Percentiles rank a stretch among this genome's conserved stretches.
phyloP scores from a whole-genome alignment of 2,329 filamentous ascomycete species.

The Aspergillus intermedius region DNA sequence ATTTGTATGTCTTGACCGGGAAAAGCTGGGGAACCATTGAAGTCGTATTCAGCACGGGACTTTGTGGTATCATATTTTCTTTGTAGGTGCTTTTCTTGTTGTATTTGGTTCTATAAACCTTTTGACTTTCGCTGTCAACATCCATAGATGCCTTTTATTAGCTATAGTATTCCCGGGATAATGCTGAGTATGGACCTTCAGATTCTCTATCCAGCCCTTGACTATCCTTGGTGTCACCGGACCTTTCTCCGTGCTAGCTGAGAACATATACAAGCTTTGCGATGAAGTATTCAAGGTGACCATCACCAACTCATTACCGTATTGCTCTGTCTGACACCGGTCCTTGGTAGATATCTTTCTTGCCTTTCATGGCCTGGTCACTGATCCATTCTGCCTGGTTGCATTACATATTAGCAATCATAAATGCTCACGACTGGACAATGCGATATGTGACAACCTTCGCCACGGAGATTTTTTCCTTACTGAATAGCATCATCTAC shows the following conservation, averaged over 20 bases:
- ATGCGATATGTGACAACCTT: conserved; percentile 65
- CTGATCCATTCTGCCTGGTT: conserved; percentile 61
- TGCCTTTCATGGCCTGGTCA: conserved; percentile 64
- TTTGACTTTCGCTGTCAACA: background rate
- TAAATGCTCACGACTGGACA: conserved; percentile 64
- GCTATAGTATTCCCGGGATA: background rate
- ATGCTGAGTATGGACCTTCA: conserved; percentile 13
- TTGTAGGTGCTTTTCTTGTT: conserved; percentile 34
- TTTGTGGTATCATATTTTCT: conserved; percentile 59
- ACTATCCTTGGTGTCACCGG: conserved; percentile 62
- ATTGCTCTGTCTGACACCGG: background rate
- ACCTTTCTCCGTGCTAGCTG: conserved; percentile 60
- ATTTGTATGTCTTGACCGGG: conserved; percentile 57
- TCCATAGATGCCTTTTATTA: background rate
- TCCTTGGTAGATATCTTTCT: conserved; percentile 40
- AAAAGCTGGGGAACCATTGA: conserved; percentile 61
- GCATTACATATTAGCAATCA: conserved; percentile 57
- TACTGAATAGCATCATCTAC: conserved; percentile 62
- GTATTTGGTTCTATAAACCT: background rate
- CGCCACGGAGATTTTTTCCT: conserved; percentile 60
- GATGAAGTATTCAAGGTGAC: conserved; percentile 48
- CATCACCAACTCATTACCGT: conserved; percentile 6
- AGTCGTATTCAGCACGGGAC: conserved; percentile 59
- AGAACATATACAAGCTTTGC: conserved; percentile 58
- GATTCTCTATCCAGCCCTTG: conserved; percentile 55